Evolutionary conservation across 805 yeast genomes (phyloP).

Genomic region (Aciculoconidium aculeatum): DNA sequence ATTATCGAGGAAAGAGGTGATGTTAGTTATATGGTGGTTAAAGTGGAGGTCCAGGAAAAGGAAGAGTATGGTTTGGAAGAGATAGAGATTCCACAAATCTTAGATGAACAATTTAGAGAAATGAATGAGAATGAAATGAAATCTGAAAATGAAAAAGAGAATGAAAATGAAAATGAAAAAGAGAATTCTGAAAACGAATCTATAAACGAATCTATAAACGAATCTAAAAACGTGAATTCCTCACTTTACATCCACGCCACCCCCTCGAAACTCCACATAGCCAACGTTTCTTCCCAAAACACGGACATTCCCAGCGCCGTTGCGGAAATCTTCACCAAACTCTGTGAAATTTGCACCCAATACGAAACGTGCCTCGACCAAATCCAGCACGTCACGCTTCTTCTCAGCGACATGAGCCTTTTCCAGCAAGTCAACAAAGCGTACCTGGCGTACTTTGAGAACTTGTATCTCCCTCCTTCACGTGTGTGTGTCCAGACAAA

Average conservation of each 20-base stretch:
- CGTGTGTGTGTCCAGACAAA: constrained; percentile 73
- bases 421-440: constrained; percentile 58
- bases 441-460: constrained; percentile 51
- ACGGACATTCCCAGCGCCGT: constrained; percentile 34
- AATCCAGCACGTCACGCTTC: constrained; percentile 55
- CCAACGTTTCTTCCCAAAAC: constrained; percentile 22
- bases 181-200: constrained; percentile 1
- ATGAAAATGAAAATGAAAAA: no score
- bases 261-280: constrained; percentile 17
- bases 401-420: constrained; percentile 57
- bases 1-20: constrained; percentile 52
- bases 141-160: no score
- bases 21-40: constrained; percentile 59
- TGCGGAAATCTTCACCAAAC: constrained; percentile 41
- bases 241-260: constrained; percentile 5
- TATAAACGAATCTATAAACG: neutral
- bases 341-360: constrained; percentile 28
- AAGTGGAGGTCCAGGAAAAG: constrained; percentile 42
- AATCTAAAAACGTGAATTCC: neutral
- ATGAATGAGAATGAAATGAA: constrained; percentile 15
- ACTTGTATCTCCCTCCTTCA: constrained; percentile 73
- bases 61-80: constrained; percentile 12
- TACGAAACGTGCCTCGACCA: constrained; percentile 34
- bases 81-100: constrained; percentile 17
- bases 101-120: constrained; percentile 36